Conservation (phyloP, 768 basidiomycete species). For the Panaeolus papilionaceus region DNA sequence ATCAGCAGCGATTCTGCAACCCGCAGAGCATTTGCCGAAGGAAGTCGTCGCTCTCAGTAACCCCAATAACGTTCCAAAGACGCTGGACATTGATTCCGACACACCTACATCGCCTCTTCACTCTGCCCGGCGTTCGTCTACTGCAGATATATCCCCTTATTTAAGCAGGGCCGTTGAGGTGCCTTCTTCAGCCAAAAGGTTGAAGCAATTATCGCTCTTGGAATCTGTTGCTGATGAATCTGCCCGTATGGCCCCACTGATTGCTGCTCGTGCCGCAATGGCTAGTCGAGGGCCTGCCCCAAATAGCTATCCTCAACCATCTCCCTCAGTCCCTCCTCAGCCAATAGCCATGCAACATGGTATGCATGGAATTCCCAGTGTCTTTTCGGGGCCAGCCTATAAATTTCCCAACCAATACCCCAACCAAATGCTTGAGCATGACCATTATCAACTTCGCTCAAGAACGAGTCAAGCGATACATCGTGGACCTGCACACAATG, state of each 20-base stretch:
- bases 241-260: conserved; percentile 59
- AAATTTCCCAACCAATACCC: conserved; percentile 21
- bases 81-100: conserved; percentile 24
- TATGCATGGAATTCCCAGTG: not conserved
- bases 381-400: conserved; percentile 23
- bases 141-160: conserved; percentile 76
- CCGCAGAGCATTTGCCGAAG: not conserved
- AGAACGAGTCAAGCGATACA: conserved; percentile 53
- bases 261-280: conserved; percentile 33
- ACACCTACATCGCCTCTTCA: conserved; percentile 41
- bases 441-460: conserved; percentile 53
- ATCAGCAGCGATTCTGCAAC: not conserved
- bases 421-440: conserved; percentile 24
- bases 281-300: conserved; percentile 27
- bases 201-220: conserved; percentile 74
- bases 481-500: conserved; percentile 38
- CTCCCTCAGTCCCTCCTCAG: conserved; percentile 37
- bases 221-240: conserved; percentile 80
- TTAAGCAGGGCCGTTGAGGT: conserved; percentile 59
- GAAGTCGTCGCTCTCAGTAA: not conserved
- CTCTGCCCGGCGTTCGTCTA: conserved; percentile 42
- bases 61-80: not conserved
- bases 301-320: conserved; percentile 20
- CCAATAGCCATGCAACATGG: conserved; percentile 25
- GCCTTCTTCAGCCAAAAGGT: conserved; percentile 62